These are phyloP conservation scores for Aspergillus uvarum DNA, from an alignment of 2,329 filamentous ascomycete species.

Conservation along the genomic window DNA sequence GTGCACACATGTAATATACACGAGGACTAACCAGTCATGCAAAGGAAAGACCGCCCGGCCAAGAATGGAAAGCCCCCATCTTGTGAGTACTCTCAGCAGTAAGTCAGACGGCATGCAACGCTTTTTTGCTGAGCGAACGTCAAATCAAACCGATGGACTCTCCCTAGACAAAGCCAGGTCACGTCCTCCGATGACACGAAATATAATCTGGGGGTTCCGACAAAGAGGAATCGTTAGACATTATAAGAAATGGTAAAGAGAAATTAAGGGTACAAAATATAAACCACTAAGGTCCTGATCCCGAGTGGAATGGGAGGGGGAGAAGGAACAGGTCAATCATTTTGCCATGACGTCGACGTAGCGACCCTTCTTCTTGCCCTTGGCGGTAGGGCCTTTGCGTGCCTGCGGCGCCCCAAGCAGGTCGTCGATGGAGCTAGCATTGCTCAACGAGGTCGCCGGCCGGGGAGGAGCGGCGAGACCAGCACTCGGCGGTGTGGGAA, in stretches of 20 bases:
- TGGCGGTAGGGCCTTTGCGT: slow-evolving; percentile 63
- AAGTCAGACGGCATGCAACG: slow-evolving; percentile 14
- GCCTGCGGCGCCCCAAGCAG: slow-evolving; percentile 73
- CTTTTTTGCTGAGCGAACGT: slow-evolving; percentile 8
- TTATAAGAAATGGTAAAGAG: slow-evolving; percentile 6
- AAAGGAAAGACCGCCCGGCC: neutral
- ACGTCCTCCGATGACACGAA: slow-evolving; percentile 11
- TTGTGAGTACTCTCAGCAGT: neutral
- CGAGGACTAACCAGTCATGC: slow-evolving; percentile 6
- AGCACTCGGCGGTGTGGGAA: slow-evolving; percentile 34
- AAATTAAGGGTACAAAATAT: slow-evolving; percentile 10
- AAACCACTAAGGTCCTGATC: neutral
- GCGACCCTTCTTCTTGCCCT: slow-evolving; percentile 76
- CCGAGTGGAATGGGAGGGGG: neutral
- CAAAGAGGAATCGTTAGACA: slow-evolving; percentile 9
- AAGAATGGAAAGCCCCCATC: neutral
- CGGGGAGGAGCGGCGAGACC: slow-evolving; percentile 55
- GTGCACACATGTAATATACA: slow-evolving; percentile 15
- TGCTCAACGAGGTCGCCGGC: slow-evolving; percentile 79
- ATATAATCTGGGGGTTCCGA: neutral
- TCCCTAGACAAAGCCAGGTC: slow-evolving; percentile 10
- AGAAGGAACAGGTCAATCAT: slow-evolving; percentile 21
- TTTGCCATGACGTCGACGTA: slow-evolving; percentile 97
- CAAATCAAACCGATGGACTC: neutral
- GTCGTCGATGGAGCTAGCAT: slow-evolving; percentile 93